Conservation (phyloP, 1,284 basidiomycete species). For the Cryptococcus sp. region DNA sequence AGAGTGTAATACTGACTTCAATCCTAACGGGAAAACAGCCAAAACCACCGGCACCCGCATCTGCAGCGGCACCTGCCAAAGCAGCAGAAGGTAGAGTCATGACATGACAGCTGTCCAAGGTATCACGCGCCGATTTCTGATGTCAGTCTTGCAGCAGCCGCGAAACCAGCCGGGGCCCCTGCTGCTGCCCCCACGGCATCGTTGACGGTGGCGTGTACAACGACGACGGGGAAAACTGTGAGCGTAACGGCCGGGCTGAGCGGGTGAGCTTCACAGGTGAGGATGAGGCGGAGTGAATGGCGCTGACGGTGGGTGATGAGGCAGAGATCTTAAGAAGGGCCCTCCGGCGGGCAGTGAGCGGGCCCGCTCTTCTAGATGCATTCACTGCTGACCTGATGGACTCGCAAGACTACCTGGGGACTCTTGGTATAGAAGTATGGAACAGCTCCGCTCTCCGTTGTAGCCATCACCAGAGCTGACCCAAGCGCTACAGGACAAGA, state of each 20-base stretch:
- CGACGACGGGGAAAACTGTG: conserved; percentile 21
- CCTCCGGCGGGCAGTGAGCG: conserved; percentile 33
- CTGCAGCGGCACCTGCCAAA: conserved; percentile 1
- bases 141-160: neutral
- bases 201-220: conserved; percentile 20
- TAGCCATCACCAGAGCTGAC: no score
- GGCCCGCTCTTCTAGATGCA: neutral
- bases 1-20: neutral
- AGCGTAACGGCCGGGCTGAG: conserved; percentile 18
- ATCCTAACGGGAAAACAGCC: neutral
- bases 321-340: conserved; percentile 37
- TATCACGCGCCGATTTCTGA: no score
- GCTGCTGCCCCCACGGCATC: conserved; percentile 7
- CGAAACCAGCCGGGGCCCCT: conserved; percentile 1
- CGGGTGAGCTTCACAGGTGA: conserved; percentile 29
- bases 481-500: conserved; percentile 20
- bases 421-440: conserved; percentile 33
- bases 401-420: conserved; percentile 39
- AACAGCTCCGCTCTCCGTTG: no score
- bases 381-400: neutral
- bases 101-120: no score
- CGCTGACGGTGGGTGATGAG: neutral
- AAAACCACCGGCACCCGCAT: conserved; percentile 5
- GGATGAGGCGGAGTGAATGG: neutral
- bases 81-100: neutral